A percentile compares a stretch with the other conserved stretches of the same genome.
Evolutionary conservation across 2,329 filamentous ascomycete species (phyloP).

Genomic region (Ophiosphaerella narmari): DNA sequence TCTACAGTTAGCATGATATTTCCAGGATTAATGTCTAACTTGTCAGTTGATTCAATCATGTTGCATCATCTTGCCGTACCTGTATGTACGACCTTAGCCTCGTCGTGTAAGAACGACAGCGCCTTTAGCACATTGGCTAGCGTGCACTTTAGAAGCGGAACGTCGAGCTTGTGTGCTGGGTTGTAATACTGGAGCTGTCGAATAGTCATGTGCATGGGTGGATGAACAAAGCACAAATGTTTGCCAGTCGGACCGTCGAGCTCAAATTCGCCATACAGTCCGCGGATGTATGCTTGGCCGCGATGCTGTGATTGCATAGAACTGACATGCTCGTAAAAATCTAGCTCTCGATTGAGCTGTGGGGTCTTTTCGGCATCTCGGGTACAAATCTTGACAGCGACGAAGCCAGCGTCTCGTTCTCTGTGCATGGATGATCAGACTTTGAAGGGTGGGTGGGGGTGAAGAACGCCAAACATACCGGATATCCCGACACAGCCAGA

Average conservation of each 20-base stretch:
- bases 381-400: background rate
- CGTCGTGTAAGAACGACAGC: conserved; percentile 51
- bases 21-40: conserved; percentile 50
- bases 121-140: conserved; percentile 44
- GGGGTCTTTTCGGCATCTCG: conserved; percentile 1
- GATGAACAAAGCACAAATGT: conserved; percentile 32
- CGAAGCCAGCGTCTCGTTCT: conserved; percentile 23
- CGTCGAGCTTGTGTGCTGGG: conserved; percentile 17
- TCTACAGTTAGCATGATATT: conserved; percentile 49
- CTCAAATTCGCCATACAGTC: conserved; percentile 24
- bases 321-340: conserved; percentile 32
- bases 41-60: conserved; percentile 7
- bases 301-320: conserved; percentile 26
- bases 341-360: conserved; percentile 24
- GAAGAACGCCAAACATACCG: conserved; percentile 24
- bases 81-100: conserved; percentile 54
- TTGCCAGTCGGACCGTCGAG: conserved; percentile 23
- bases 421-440: conserved; percentile 18
- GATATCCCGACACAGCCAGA: conserved; percentile 34
- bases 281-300: conserved; percentile 27
- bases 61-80: conserved; percentile 36
- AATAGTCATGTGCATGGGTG: conserved; percentile 36
- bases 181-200: conserved; percentile 29
- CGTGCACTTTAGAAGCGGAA: conserved; percentile 32
- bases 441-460: conserved; percentile 19